Base-by-base conservation (phyloP, 106 monocot genomes). In the Dendrobium chrysotoxum region DNA sequence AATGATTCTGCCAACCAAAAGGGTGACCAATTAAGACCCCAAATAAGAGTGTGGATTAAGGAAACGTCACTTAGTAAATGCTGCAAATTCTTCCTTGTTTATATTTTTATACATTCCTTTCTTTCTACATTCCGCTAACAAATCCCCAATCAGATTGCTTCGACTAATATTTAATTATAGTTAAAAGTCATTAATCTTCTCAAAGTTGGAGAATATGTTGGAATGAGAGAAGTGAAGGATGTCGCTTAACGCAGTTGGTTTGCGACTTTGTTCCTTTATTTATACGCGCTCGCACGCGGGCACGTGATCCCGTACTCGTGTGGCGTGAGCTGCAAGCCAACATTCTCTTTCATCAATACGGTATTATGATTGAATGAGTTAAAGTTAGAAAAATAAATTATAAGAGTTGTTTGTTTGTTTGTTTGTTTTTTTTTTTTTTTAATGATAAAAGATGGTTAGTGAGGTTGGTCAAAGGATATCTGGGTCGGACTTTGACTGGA, bases 271-370 rank as follows among this genome's bases (percentile, higher is more conserved):
- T 70, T 70, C 31, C 70, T 31, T 70, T 31, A 31, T 31, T 30
- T 28, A 10, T 70, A 70, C 70, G 70, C 70, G 70, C 70, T 70
- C 70, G 31, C 70, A 70, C 70, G 70, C 70, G 13, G 70, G 70
- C 70, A 70, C 70, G 70, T 70, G 70, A 70, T 70, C 28, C 30
- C 23, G 70, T 70, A 70, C 70, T 70, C 70, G 70, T 70, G 70
- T 70, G 70, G 70, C 70, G 70, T 70, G 70, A 35, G 12, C 70
- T 31, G 70, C 70, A 70, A 70, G 28, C 70, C 70, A 70, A 70
- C 70, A 30, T 31, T 68, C 70, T 70, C 30, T 70, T 30, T 13
- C 70, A 30, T 26, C 5, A 66, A 5, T 18, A 26, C 26, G 1
- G 26, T 28, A 9, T 66, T 66, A 66, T 10, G 28, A 66, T 17